Conservation (phyloP, 2,329 filamentous ascomycete genomes). For the Aspergillus tubingensis region DNA sequence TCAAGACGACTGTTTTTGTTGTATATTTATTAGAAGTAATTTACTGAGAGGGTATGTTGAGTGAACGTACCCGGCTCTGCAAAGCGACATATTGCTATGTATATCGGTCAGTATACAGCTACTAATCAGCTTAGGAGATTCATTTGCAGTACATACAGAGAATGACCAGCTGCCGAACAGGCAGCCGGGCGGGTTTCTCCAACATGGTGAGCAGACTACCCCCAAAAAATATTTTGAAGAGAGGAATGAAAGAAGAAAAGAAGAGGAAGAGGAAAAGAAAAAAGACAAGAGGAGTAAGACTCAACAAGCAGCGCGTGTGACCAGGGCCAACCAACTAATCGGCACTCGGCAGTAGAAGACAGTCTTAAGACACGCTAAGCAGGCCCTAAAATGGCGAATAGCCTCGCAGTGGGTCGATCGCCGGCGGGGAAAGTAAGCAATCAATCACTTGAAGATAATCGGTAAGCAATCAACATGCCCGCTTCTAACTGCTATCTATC, state of each 20-base stretch:
- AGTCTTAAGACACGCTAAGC: background rate
- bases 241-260: constrained; percentile 7
- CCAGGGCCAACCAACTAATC: background rate
- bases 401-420: background rate
- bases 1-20: constrained; percentile 53
- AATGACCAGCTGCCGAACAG: constrained; percentile 74
- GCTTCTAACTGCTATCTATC: background rate
- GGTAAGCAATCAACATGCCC: no score
- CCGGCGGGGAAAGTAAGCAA: background rate
- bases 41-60: background rate
- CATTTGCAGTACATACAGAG: constrained; percentile 58
- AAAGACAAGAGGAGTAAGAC: constrained; percentile 3
- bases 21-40: background rate
- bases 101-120: constrained; percentile 14
- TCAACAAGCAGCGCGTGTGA: background rate
- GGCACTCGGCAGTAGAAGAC: background rate
- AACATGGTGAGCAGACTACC: background rate
- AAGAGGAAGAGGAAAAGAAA: background rate
- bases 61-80: constrained; percentile 62
- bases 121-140: background rate
- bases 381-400: background rate
- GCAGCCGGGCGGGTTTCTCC: constrained; percentile 60
- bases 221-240: constrained; percentile 8
- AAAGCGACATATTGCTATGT: constrained; percentile 74
- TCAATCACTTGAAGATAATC: no score